Conservation (phyloP, 2,329 filamentous ascomycete genomes). For the Neonectria coccinea region DNA sequence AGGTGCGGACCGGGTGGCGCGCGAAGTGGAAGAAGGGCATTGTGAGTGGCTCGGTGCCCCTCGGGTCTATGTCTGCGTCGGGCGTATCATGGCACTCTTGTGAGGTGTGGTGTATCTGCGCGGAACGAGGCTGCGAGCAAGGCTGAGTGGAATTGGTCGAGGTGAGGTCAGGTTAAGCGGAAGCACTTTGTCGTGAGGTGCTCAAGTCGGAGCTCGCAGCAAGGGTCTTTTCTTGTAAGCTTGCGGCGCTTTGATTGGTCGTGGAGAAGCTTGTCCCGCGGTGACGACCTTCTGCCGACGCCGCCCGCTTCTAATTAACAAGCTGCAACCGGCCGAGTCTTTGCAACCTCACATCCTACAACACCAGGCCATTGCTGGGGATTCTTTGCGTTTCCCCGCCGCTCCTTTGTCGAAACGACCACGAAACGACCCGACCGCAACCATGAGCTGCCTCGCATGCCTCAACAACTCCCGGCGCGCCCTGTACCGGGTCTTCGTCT, state of each 20-base stretch:
- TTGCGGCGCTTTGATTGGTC: constrained; percentile 34
- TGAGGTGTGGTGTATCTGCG: background rate
- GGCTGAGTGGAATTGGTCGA: constrained; percentile 2
- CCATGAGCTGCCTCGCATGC: constrained; percentile 56
- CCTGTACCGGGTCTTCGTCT: constrained; percentile 61
- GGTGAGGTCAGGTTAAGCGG: background rate
- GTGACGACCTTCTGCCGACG: constrained; percentile 44
- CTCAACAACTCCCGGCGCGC: constrained; percentile 59
- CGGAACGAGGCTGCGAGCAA: constrained; percentile 1
- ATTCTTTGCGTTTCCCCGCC: constrained; percentile 7
- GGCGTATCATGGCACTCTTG: constrained; percentile 20
- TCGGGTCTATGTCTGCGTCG: constrained; percentile 9
- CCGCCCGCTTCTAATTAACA: constrained; percentile 30
- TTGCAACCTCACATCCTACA: constrained; percentile 27
- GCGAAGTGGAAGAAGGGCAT: constrained; percentile 50
- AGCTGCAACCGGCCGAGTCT: constrained; percentile 28
- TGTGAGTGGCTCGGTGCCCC: constrained; percentile 14
- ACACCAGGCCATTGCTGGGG: constrained; percentile 28
- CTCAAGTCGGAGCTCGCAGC: constrained; percentile 20
- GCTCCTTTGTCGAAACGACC: constrained; percentile 3
- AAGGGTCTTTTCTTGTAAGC: constrained; percentile 24
- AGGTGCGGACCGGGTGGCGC: constrained; percentile 55
- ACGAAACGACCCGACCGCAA: constrained; percentile 21
- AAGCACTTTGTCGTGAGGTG: background rate
- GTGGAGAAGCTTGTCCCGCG: constrained; percentile 20